Evolutionary conservation across 768 basidiomycete species (phyloP).

Genomic region (Trametes sanguinea): DNA sequence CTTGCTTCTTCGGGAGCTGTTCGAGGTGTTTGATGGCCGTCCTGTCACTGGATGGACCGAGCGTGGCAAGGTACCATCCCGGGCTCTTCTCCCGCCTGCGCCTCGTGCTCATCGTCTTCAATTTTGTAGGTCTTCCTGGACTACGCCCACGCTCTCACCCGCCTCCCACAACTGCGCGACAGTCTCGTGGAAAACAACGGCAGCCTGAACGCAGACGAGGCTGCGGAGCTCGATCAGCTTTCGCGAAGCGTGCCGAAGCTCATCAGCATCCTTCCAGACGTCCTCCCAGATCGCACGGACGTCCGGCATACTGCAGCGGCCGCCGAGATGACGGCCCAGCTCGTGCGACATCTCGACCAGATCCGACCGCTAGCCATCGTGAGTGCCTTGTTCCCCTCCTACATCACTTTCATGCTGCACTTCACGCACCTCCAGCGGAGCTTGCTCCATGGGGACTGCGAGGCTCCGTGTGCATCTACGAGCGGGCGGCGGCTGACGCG

Average conservation of each 20-base stretch:
- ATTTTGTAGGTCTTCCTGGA: conserved; percentile 63
- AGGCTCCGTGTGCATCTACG: not conserved
- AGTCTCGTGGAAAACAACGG: conserved; percentile 43
- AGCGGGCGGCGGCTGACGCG: not conserved
- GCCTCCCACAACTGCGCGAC: conserved; percentile 56
- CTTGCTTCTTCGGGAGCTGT: conserved; percentile 66
- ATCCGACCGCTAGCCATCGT: conserved; percentile 64
- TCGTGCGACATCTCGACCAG: conserved; percentile 61
- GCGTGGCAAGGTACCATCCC: conserved; percentile 69
- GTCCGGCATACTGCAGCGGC: conserved; percentile 69
- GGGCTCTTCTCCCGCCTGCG: conserved; percentile 1
- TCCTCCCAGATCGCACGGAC: conserved; percentile 58
- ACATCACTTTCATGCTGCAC: not conserved
- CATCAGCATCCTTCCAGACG: conserved; percentile 67
- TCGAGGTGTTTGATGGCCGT: conserved; percentile 61
- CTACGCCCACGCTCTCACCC: conserved; percentile 64
- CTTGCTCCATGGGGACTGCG: too few relatives aligned
- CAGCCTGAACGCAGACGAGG: conserved; percentile 46
- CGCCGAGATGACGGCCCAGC: conserved; percentile 68
- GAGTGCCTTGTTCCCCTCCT: conserved; percentile 32
- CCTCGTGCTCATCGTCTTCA: not conserved
- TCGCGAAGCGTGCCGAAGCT: conserved; percentile 61
- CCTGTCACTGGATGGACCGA: conserved; percentile 76
- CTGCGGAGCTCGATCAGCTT: conserved; percentile 61
- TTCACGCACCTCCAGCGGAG: not conserved